Percentiles rank a stretch among this genome's conserved stretches.
Evolutionary conservation across 306 rosid genomes (phyloP).

Genomic region (Lathyrus tuberosus): DNA sequence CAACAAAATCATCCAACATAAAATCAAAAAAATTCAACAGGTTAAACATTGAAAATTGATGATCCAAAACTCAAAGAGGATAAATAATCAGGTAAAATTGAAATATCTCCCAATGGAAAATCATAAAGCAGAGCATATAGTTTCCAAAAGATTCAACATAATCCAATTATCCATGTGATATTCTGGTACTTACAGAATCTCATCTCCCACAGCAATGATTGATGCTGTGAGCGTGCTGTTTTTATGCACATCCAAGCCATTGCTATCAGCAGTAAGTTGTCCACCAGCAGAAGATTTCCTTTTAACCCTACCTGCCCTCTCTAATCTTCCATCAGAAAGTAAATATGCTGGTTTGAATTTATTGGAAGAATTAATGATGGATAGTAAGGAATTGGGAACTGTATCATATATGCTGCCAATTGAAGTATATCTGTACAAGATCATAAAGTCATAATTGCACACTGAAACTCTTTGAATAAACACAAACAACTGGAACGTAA

Average conservation of each 20-base stretch:
- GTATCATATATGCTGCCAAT: constrained; percentile 90
- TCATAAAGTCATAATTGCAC: constrained; percentile 31
- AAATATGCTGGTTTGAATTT: constrained; percentile 85
- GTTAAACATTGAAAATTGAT: constrained; percentile 9
- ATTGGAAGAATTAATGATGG: constrained; percentile 49
- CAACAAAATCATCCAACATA: constrained; percentile 5
- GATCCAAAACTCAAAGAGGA: not conserved
- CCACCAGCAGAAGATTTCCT: constrained; percentile 56
- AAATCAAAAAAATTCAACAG: constrained; percentile 20
- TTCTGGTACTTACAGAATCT: constrained; percentile 81
- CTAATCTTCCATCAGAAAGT: constrained; percentile 91
- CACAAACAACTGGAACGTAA: constrained; percentile 26
- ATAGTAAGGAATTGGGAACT: constrained; percentile 79
- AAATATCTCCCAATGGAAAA: constrained; percentile 28
- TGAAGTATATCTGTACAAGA: constrained; percentile 79
- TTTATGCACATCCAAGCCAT: constrained; percentile 63
- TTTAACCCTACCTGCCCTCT: constrained; percentile 93
- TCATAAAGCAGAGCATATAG: constrained; percentile 22
- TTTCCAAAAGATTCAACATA: constrained; percentile 22
- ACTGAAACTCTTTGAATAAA: constrained; percentile 32
- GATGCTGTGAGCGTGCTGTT: constrained; percentile 74
- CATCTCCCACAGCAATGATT: constrained; percentile 86
- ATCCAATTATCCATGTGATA: constrained; percentile 37
- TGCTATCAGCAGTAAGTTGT: constrained; percentile 50
- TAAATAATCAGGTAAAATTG: not conserved